These are phyloP conservation scores for Trifolium dubium DNA, from an alignment of 306 rosid species.

Conservation along the genomic window DNA sequence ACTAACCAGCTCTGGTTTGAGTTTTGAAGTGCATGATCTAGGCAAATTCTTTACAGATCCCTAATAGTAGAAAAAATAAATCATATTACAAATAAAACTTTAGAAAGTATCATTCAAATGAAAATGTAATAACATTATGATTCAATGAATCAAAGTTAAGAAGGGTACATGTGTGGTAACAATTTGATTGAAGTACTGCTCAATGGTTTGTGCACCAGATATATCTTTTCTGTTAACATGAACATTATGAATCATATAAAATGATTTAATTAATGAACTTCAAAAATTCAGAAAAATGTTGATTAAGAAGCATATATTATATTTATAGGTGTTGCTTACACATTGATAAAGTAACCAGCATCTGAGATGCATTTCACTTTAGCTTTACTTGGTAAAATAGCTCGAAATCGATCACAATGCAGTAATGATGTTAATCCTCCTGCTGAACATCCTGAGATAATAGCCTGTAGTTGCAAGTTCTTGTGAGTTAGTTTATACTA, in stretches of 20 bases:
- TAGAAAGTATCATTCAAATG: slow-evolving; percentile 4
- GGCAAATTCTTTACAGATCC: slow-evolving; percentile 80
- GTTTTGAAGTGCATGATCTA: slow-evolving; percentile 73
- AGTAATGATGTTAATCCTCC: slow-evolving; percentile 87
- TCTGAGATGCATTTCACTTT: slow-evolving; percentile 86
- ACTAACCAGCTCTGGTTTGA: slow-evolving; percentile 74
- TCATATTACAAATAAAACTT: slow-evolving; percentile 24
- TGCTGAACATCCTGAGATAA: slow-evolving; percentile 94
- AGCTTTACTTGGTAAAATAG: slow-evolving; percentile 59
- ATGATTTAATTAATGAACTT: slow-evolving; percentile 14
- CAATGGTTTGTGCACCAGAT: slow-evolving; percentile 67
- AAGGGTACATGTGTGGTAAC: slow-evolving; percentile 76
- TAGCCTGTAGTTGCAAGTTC: slow-evolving; percentile 60
- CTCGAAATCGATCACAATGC: slow-evolving; percentile 78
- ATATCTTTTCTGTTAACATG: slow-evolving; percentile 71
- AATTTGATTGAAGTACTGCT: slow-evolving; percentile 58
- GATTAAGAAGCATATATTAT: slow-evolving; percentile 11
- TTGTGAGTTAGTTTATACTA: slow-evolving; percentile 21
- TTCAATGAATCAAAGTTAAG: slow-evolving; percentile 1
- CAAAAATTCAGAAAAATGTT: not conserved
- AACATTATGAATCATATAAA: slow-evolving; percentile 12
- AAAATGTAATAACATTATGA: no score
- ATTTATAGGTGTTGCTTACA: slow-evolving; percentile 55
- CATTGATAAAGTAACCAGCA: slow-evolving; percentile 87
- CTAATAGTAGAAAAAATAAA: slow-evolving; percentile 45